Evolutionary conservation across 441 rosid genomes (phyloP).

Genomic region (Aquilaria agallochum): DNA sequence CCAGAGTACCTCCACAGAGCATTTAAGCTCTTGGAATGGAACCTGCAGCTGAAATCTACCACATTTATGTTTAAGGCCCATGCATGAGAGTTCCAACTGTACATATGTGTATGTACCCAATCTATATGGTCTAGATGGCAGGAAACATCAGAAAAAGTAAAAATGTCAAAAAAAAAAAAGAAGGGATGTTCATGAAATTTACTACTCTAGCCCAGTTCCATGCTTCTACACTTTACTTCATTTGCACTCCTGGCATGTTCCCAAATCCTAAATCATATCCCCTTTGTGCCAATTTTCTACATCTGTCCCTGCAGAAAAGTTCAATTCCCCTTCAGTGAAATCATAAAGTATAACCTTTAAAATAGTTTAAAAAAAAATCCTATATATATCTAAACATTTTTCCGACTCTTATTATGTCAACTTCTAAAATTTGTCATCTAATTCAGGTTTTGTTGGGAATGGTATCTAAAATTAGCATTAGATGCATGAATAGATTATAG

Average conservation of each 20-base stretch:
- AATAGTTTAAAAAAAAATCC: too few relatives aligned
- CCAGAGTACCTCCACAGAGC: constrained; percentile 12
- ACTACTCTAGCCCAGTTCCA: not conserved
- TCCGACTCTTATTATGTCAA: too few relatives aligned
- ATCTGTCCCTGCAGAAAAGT: not conserved
- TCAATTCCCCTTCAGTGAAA: not conserved
- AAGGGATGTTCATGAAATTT: too few relatives aligned
- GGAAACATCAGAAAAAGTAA: not conserved
- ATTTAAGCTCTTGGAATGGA: constrained; percentile 16
- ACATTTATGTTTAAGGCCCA: constrained; percentile 13
- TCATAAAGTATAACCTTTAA: too few relatives aligned
- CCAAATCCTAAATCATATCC: constrained; percentile 3
- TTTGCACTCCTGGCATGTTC: constrained; percentile 48
- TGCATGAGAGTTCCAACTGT: not conserved
- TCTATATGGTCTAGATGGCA: not conserved
- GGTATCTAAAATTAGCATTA: too few relatives aligned
- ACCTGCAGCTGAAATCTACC: constrained; percentile 14
- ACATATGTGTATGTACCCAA: too few relatives aligned
- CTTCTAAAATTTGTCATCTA: too few relatives aligned
- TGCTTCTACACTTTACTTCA: constrained; percentile 41
- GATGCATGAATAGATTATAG: too few relatives aligned
- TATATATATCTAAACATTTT: not conserved
- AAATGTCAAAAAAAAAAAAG: not conserved
- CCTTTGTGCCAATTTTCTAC: constrained; percentile 8
- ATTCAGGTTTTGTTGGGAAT: too few relatives aligned